Conservation (phyloP, 441 rosid species). For the Euphorbia schlechtendalii region DNA sequence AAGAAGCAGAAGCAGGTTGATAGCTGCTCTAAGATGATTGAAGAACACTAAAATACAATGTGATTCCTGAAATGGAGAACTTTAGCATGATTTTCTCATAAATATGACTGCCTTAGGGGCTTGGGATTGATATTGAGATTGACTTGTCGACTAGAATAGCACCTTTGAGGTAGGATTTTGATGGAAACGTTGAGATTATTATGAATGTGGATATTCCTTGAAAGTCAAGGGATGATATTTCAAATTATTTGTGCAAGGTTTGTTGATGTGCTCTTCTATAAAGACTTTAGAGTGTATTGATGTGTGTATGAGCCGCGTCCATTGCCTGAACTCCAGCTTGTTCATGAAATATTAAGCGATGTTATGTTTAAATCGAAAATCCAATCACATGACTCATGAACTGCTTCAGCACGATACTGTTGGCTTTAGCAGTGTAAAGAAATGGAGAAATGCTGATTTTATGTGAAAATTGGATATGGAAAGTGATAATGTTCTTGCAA, state of each 20-base stretch:
- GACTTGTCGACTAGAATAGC: neutral
- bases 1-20: constrained; percentile 60
- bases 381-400: too few species aligned
- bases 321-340: too few species aligned
- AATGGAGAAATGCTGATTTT: too few species aligned
- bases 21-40: neutral
- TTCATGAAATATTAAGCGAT: too few species aligned
- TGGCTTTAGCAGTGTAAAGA: too few species aligned
- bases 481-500: too few species aligned
- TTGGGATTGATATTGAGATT: neutral
- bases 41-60: neutral
- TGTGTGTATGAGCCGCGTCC: neutral
- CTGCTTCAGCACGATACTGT: too few species aligned
- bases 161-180: neutral
- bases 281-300: neutral
- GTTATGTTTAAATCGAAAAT: too few species aligned
- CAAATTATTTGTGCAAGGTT: neutral
- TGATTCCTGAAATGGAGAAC: neutral
- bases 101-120: neutral
- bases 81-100: neutral
- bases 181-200: neutral
- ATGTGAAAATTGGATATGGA: too few species aligned
- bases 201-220: neutral
- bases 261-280: neutral
- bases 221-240: too few species aligned